These are phyloP conservation scores for Mercurialis annua DNA, from an alignment of 345 rosid species.

Conservation along the genomic window DNA sequence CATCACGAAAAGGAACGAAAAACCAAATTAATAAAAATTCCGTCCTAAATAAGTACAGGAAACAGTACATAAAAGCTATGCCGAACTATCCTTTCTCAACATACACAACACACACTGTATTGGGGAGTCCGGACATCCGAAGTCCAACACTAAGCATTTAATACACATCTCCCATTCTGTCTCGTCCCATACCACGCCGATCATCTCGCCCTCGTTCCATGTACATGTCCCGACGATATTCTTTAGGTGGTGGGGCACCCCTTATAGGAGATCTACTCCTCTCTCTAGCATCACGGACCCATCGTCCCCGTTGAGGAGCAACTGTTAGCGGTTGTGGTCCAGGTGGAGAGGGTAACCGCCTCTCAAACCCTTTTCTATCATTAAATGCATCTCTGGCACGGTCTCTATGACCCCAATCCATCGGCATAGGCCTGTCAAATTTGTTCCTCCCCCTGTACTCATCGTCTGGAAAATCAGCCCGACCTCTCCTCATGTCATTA, in stretches of 20 bases:
- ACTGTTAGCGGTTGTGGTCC: slow-evolving; percentile 31
- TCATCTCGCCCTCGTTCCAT: slow-evolving; percentile 58
- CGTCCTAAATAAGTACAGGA: background rate
- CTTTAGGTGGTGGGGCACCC: slow-evolving; percentile 42
- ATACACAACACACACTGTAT: background rate
- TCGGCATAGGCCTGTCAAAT: slow-evolving; percentile 52
- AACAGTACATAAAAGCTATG: background rate
- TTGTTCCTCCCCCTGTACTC: slow-evolving; percentile 57
- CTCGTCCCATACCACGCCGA: slow-evolving; percentile 44
- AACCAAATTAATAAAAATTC: background rate
- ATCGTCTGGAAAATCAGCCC: slow-evolving; percentile 48
- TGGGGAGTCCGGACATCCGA: background rate
- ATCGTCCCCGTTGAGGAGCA: slow-evolving; percentile 47
- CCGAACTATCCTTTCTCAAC: background rate
- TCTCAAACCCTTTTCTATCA: slow-evolving; percentile 57
- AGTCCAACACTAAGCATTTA: slow-evolving; percentile 7
- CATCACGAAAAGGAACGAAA: background rate
- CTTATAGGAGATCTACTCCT: slow-evolving; percentile 79
- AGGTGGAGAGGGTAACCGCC: slow-evolving; percentile 47
- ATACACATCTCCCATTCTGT: slow-evolving; percentile 51
- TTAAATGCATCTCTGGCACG: slow-evolving; percentile 53
- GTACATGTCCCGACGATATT: slow-evolving; percentile 50
- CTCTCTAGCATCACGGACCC: slow-evolving; percentile 65
- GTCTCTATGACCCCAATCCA: slow-evolving; percentile 56
- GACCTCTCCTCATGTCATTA: slow-evolving; percentile 48